Conservation (phyloP, 2,329 filamentous ascomycete species). For the Hypoxylon sp. region DNA sequence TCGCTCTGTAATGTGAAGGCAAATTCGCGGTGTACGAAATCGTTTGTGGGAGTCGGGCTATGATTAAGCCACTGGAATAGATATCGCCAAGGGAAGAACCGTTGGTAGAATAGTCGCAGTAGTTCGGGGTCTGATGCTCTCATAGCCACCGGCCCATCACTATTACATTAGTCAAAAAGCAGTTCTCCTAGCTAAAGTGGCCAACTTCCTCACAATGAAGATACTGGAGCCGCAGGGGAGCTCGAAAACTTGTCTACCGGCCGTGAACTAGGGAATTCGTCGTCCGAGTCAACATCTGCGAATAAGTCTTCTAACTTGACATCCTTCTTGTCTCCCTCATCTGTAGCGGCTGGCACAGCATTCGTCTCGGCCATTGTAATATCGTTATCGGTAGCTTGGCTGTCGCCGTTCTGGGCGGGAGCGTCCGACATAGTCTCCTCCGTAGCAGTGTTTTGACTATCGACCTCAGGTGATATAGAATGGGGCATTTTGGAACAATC, state of each 20-base stretch:
- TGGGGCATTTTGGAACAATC: conserved; percentile 61
- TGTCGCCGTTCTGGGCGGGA: conserved; percentile 51
- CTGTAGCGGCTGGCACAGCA: conserved; percentile 31
- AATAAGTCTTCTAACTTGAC: conserved; percentile 73
- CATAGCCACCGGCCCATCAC: conserved; percentile 56
- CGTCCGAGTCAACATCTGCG: conserved; percentile 71
- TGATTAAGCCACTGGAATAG: conserved; percentile 99
- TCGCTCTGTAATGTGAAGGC: conserved; percentile 95
- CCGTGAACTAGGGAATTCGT: conserved; percentile 70
- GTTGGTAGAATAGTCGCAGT: conserved; percentile 94
- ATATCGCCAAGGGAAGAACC: conserved; percentile 93
- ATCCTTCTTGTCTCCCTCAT: conserved; percentile 58
- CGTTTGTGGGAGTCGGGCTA: conserved; percentile 84
- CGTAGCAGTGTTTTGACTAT: conserved; percentile 51
- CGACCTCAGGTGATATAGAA: conserved; percentile 57
- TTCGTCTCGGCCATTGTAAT: conserved; percentile 60
- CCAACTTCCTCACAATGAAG: conserved; percentile 59
- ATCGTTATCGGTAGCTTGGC: conserved; percentile 55
- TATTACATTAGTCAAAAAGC: conserved; percentile 48
- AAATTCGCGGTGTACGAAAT: conserved; percentile 95
- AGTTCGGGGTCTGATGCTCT: conserved; percentile 82
- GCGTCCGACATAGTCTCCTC: conserved; percentile 57
- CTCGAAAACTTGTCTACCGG: conserved; percentile 59
- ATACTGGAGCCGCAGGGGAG: conserved; percentile 61
- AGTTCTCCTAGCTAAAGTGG: neutral